Evolutionary conservation across 148 eudicot species (phyloP).

Genomic region (Vaccinium corymbosum): DNA sequence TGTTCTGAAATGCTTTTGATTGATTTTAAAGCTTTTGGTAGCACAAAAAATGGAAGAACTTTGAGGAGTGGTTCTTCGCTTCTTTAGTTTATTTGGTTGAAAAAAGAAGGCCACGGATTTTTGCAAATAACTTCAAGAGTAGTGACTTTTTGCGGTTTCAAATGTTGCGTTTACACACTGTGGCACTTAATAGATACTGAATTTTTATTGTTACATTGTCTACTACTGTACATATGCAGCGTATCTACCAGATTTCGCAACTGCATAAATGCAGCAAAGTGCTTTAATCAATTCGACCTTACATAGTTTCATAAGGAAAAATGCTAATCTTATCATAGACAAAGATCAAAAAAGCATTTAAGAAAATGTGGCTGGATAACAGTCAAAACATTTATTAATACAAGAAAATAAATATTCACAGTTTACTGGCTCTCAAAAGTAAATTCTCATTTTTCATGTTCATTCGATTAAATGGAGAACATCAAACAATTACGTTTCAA

Average conservation of each 20-base stretch:
- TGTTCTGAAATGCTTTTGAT: background rate
- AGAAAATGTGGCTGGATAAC: background rate
- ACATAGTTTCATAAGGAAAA: background rate
- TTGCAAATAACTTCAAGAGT: background rate
- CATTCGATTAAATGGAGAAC: background rate
- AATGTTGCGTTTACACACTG: background rate
- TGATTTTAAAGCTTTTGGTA: background rate
- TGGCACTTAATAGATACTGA: background rate
- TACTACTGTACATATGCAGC: background rate
- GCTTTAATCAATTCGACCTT: background rate
- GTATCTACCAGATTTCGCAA: background rate
- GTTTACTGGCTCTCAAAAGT: too few relatives aligned
- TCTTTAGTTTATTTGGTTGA: background rate
- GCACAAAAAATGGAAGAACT: background rate
- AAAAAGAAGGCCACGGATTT: background rate
- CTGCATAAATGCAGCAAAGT: background rate
- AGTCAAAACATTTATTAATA: background rate
- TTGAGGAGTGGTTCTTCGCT: background rate
- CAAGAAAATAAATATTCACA: background rate
- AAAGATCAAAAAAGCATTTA: background rate
- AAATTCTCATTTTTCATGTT: constrained; percentile 1
- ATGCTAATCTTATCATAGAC: background rate
- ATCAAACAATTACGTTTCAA: constrained; percentile 1
- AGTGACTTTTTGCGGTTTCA: background rate
- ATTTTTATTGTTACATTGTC: background rate